Base-by-base conservation (phyloP, 1,284 basidiomycete genomes). In the Ganoderma sinense region DNA sequence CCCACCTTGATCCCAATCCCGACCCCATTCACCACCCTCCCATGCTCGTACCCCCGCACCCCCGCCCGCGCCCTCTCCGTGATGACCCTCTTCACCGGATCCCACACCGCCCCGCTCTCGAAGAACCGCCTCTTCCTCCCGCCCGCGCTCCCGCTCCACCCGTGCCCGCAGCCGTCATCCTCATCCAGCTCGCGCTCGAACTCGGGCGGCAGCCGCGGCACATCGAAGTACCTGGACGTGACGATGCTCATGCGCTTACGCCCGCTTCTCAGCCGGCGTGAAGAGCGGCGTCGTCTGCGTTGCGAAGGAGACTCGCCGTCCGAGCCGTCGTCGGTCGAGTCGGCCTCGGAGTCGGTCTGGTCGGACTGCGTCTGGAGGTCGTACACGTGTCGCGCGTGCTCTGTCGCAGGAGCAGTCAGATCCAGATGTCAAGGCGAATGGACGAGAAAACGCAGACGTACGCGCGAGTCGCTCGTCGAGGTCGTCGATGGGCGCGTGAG, bases 401-500 rank as follows among this genome's bases (percentile, higher is more conserved):
- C 91, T 91, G 75, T 6, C 51, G 6, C 71, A 59, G 20, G 23
- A 11, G 5, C n/a, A n/a, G 53, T 10, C 45, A 39, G 59, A 41
- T n/a, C 16, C 2, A 26, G 20, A 29, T 16, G 45, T 14, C 11
- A 31, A 26, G 6, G 20, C 8, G 16, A 16, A 33, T 4, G 16
- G 41, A 18, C 43, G 7, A 14, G 20, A 20, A 63, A 43, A n/a
- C 0, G 64, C 4, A 33, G 11, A 83, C 91, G 79, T 78, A 94
- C 93, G 90, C 16, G 91, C 91, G 51, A 94, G 83, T 64, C 83
- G 84, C 67, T 89, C 87, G 75, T 94, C 94, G 51, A 94, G 77
- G 23, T 89, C 87, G 71, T 93, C 86, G 69, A 83, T 82, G 36
- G 84, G 82, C 20, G 82, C 84, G 26, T 78, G 71, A 20, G 86